Conservation (phyloP, 768 basidiomycete species). For the Lactarius sp. region DNA sequence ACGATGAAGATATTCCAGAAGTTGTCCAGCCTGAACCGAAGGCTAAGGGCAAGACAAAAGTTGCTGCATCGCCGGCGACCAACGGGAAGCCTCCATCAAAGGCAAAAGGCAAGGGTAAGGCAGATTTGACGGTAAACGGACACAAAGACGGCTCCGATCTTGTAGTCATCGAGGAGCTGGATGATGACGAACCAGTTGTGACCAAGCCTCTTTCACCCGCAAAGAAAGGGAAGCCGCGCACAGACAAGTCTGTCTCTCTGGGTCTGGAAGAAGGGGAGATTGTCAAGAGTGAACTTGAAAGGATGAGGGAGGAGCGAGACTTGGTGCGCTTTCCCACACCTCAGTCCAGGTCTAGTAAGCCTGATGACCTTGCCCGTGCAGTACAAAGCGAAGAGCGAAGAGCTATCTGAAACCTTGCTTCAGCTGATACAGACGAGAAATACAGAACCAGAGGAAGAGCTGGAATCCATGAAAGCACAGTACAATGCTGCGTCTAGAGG, state of each 20-base stretch:
- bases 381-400: slow-evolving; percentile 29
- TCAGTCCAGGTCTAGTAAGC: background rate
- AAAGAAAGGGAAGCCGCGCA: slow-evolving; percentile 11
- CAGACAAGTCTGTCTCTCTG: background rate
- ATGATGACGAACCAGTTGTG: slow-evolving; percentile 20
- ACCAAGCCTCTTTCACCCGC: slow-evolving; percentile 18
- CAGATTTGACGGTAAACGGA: slow-evolving; percentile 29
- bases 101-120: slow-evolving; percentile 36
- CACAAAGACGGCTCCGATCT: background rate
- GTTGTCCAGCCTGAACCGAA: slow-evolving; percentile 21
- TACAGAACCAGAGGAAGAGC: slow-evolving; percentile 60
- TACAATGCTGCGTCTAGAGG: slow-evolving; percentile 51
- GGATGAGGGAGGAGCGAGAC: slow-evolving; percentile 28
- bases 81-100: slow-evolving; percentile 33
- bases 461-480: slow-evolving; percentile 45
- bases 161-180: slow-evolving; percentile 16
- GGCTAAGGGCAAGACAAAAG: slow-evolving; percentile 23
- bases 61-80: background rate
- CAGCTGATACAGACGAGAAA: slow-evolving; percentile 52
- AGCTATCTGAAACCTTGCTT: slow-evolving; percentile 51
- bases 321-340: slow-evolving; percentile 23
- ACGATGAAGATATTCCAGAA: slow-evolving; percentile 26
- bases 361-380: background rate
- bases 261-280: slow-evolving; percentile 1
- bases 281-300: slow-evolving; percentile 22